A percentile compares a stretch with the other conserved stretches of the same genome.
phyloP scores from a whole-genome alignment of 345 rosid genomes.

The Linum tenue region DNA sequence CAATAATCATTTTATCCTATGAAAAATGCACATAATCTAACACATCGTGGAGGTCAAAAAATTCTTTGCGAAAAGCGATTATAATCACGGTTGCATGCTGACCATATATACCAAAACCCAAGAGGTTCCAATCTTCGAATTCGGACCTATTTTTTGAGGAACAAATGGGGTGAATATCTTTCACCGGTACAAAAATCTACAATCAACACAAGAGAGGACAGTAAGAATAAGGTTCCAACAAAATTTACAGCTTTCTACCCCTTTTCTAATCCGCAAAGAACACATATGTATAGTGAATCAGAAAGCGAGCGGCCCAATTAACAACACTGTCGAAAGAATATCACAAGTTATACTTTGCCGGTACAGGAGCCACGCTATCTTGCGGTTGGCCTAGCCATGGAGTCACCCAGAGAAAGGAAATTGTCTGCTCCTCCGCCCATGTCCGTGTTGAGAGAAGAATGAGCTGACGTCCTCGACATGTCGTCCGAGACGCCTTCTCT shows the following conservation, averaged over 20 bases:
- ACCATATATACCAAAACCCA: too few relatives aligned
- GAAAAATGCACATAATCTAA: too few relatives aligned
- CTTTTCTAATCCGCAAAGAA: background rate
- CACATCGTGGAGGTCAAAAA: too few relatives aligned
- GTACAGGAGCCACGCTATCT: slow-evolving; percentile 37
- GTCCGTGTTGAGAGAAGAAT: slow-evolving; percentile 55
- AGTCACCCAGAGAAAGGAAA: slow-evolving; percentile 48
- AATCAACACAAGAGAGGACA: background rate
- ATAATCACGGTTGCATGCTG: too few relatives aligned
- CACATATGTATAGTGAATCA: background rate
- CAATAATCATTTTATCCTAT: too few relatives aligned
- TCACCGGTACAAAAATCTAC: background rate
- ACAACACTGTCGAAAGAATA: background rate
- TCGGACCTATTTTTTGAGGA: too few relatives aligned
- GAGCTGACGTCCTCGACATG: slow-evolving; percentile 55
- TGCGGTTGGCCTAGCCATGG: slow-evolving; percentile 53
- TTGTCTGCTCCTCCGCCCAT: slow-evolving; percentile 39
- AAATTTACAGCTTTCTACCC: slow-evolving; percentile 1
- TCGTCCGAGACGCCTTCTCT: slow-evolving; percentile 75
- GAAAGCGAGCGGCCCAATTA: slow-evolving; percentile 3
- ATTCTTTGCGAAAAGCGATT: too few relatives aligned
- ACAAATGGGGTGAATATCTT: too few relatives aligned
- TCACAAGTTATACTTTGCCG: slow-evolving; percentile 9
- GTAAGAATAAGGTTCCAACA: background rate
- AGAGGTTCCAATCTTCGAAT: too few relatives aligned